These are phyloP conservation scores for Clitoria ternatea DNA, from an alignment of 306 rosid genomes.

Conservation along the genomic window DNA sequence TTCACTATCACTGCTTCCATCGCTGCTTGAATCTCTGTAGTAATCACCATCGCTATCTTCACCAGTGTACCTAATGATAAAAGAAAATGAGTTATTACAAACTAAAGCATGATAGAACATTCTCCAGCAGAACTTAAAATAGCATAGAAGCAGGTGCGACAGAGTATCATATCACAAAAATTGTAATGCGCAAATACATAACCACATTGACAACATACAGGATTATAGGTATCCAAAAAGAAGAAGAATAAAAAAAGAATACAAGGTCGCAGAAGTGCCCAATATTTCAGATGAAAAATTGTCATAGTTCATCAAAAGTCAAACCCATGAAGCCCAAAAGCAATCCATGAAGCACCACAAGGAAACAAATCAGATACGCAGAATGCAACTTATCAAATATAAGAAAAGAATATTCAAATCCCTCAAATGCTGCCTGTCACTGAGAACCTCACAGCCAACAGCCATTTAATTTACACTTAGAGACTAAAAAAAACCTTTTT, in stretches of 20 bases:
- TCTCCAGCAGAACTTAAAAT: not conserved
- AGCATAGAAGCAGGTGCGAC: not conserved
- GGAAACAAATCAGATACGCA: not conserved
- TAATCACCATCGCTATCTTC: conserved; percentile 65
- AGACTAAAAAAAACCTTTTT: not conserved
- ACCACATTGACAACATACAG: not conserved
- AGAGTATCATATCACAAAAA: not conserved
- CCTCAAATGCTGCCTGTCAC: conserved; percentile 1
- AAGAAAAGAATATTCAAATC: not conserved
- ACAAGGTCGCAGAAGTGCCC: not conserved
- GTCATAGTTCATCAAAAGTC: not conserved
- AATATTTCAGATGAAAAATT: not conserved
- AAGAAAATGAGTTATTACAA: conserved; percentile 21
- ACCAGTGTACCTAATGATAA: conserved; percentile 42
- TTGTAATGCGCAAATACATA: not conserved
- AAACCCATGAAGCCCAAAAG: not conserved
- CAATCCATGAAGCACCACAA: not conserved
- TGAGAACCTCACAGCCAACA: not conserved
- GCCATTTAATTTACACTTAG: not conserved
- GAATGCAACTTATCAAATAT: not conserved
- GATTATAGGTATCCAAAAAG: not conserved
- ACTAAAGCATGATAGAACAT: not conserved
- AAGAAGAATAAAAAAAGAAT: not conserved
- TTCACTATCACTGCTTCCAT: conserved; percentile 77
- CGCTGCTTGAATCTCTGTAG: conserved; percentile 75